Evolutionary conservation across 352 stramenopile species (phyloP), one percentile per base, ranked within the genome.

Genomic region (Paralagenidium karlingii): DNA sequence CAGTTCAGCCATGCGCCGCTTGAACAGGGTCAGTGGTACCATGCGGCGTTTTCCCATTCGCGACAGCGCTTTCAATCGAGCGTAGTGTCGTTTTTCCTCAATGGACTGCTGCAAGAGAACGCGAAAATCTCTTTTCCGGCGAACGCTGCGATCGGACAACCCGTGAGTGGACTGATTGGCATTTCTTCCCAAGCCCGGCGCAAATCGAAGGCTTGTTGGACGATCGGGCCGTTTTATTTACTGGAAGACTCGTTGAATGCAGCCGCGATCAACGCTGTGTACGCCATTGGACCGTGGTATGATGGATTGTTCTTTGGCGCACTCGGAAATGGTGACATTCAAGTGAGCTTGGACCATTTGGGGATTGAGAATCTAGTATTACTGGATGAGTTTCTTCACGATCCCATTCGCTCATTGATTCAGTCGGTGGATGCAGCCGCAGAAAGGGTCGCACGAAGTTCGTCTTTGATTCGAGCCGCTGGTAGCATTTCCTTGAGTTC

Each of bases 31-130:
- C 28, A 43, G 26, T 86, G 73, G 73, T 52, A 83, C 26, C 68
- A 83, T 34, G 58, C 53, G 0, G 54, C 62, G 1, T 54, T 86
- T 25, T 63, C 73, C 16, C 73, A 86, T 42, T 51, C 67, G 11
- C 63, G 53, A 18, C 73, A 86, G 30, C 62, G 73, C 10, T 86
- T 86, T 36, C 73, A 86, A 38, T 69, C 70, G 9, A 83, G 67
- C 21, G 67, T 69, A 21, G 61, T 62, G 20, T 68, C 57, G 11
- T 67, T 68, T 6, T 83, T 78, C 27, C 36, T 86, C 7, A 68
- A 86, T 21, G 73, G 73, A 1, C 37, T 82, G 37, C 32, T 81
- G 11, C 64, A 80, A 41, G 73, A 86, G 32, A 74, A 54, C 4
- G 54, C 61, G n/a, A 86, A 83, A 30, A 69, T 82, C 7, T 79